phyloP scores from a whole-genome alignment of 2,329 filamentous ascomycete species.

The Arthrobotrys musiformis region DNA sequence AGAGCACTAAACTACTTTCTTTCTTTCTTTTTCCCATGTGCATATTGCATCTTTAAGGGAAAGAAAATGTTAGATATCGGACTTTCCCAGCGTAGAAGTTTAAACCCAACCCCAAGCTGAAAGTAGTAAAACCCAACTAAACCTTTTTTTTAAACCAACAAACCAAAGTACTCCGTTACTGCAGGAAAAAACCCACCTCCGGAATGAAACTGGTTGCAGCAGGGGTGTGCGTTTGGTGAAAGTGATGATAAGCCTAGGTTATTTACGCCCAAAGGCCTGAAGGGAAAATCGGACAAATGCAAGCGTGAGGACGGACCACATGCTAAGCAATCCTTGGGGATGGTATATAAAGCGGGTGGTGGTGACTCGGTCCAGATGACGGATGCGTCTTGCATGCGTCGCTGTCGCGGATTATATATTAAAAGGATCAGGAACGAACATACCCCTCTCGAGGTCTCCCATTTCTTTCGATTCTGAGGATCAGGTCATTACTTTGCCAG shows the following conservation, averaged over 20 bases:
- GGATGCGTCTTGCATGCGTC: neutral
- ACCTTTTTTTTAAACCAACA: no score
- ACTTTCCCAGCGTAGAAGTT: neutral
- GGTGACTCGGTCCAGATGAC: constrained; percentile 16
- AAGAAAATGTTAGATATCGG: neutral
- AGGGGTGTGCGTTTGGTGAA: neutral
- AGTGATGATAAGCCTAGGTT: constrained; percentile 10
- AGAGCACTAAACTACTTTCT: neutral
- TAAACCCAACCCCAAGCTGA: no score
- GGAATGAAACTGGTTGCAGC: neutral
- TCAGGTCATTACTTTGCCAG: no score
- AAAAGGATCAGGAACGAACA: neutral
- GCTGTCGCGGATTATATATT: neutral
- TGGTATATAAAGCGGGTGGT: constrained; percentile 1
- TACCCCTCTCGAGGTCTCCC: no score
- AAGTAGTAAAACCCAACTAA: neutral
- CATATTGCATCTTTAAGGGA: no score
- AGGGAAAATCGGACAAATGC: constrained; percentile 47
- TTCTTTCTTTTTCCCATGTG: neutral
- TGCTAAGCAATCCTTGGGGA: constrained; percentile 6
- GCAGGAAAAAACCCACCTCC: neutral
- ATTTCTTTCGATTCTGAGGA: no score
- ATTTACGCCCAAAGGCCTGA: no score
- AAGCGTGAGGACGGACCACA: constrained; percentile 48
- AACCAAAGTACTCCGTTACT: no score